These are phyloP conservation scores for Zizania latifolia DNA, from an alignment of 176 grass and related monocot species.

Conservation along the genomic window DNA sequence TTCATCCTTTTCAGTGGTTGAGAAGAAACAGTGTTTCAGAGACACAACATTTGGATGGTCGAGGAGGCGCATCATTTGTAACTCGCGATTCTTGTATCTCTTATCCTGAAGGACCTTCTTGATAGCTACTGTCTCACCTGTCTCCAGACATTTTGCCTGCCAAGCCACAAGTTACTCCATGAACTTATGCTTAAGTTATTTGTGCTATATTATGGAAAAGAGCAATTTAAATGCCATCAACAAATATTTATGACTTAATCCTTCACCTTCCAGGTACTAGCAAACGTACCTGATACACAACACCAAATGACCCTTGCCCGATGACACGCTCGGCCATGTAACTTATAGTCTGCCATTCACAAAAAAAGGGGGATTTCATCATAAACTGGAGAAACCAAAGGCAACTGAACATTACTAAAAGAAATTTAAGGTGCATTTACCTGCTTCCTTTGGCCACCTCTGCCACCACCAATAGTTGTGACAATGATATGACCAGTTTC, in stretches of 20 bases:
- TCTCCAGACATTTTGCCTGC: constrained; percentile 73
- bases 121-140: constrained; percentile 71
- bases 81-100: constrained; percentile 68
- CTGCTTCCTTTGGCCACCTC: constrained; percentile 71
- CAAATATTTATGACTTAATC: not conserved
- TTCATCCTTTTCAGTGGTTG: constrained; percentile 71
- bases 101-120: constrained; percentile 87
- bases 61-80: constrained; percentile 71
- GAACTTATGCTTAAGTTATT: not conserved
- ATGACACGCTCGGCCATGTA: constrained; percentile 74
- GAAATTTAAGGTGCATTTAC: constrained; percentile 26
- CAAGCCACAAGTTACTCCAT: constrained; percentile 1
- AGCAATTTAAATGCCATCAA: not conserved
- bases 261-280: not conserved
- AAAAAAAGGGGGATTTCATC: not conserved
- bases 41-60: constrained; percentile 71
- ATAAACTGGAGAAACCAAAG: constrained; percentile 10
- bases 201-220: not conserved
- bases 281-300: constrained; percentile 60
- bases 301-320: constrained; percentile 68
- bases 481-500: constrained; percentile 82
- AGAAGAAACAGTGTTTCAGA: constrained; percentile 75
- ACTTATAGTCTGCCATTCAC: constrained; percentile 63
- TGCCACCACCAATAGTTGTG: constrained; percentile 66
- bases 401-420: constrained; percentile 21